Evolutionary conservation across 768 basidiomycete species (phyloP), one percentile per base, ranked within the genome.

Genomic region (Lentinula raphanica): DNA sequence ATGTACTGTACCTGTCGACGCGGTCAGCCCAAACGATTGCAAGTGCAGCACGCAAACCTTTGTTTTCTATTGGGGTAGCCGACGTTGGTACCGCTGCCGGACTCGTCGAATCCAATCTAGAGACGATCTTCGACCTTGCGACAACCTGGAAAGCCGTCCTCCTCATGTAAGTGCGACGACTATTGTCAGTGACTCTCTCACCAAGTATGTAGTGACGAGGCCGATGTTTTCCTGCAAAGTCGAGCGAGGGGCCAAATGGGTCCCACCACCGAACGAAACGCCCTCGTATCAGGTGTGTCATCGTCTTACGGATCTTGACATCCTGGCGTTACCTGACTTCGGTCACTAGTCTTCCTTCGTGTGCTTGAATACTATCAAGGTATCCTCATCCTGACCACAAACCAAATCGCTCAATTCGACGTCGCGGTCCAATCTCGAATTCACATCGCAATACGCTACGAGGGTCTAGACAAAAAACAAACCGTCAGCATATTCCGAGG

Each of bases 331-430:
- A 6, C 39, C 2, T 2, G 3, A 40, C 17, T 40, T 36, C 35
- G 17, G 19, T 40, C 19, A 40, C 9, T 68, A 44, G 42, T 44
- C 32, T 74, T 75, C 58, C 63, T 75, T 11, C 62, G 72, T 3
- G 70, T 71, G 48, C 65, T 75, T 13, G 74, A 75, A 62, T 74
- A 72, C 57, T 72, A 72, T 42, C 70, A 69, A 51, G 72, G 73
- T 9, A 71, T 73, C 13, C 49, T 75, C 19, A 67, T 75, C 13
- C 63, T 75, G 2, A 74, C 72, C 5, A 74, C 74, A 3, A 75
- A 74, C 45, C 44, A 68, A 32, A 61, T 67, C 25, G 59, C 59
- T 12, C 62, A 68, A 19, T 67, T 66, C 48, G 74, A 75, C 56
- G 42, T 44, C 23, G 42, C 42, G 3, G 42, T 44, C 5, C 42